phyloP scores from a whole-genome alignment of 1,139 yeast genomes.

The Magnusiomyces ingens region DNA sequence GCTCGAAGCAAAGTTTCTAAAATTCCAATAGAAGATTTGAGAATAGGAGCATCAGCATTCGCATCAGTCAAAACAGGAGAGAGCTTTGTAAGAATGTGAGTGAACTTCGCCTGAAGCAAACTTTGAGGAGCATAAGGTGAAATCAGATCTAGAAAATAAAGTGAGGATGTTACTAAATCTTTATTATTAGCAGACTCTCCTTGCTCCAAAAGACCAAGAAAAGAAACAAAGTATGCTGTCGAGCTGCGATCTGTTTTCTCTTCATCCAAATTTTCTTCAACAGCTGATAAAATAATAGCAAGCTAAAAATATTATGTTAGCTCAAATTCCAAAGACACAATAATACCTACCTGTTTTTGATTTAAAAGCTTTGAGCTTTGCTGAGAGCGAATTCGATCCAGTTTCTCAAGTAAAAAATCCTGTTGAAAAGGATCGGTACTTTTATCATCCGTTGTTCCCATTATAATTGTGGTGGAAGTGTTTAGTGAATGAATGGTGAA shows the following conservation, averaged over 20 bases:
- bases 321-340: not conserved
- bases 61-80: conserved; percentile 73
- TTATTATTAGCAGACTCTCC: conserved; percentile 42
- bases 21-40: conserved; percentile 79
- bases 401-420: conserved; percentile 50
- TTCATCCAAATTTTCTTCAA: conserved; percentile 78
- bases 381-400: conserved; percentile 66
- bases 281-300: conserved; percentile 72
- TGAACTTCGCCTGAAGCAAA: conserved; percentile 63
- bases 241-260: conserved; percentile 51
- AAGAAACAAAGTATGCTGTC: conserved; percentile 77
- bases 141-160: conserved; percentile 75
- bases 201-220: conserved; percentile 74
- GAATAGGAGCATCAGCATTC: conserved; percentile 74
- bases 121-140: conserved; percentile 68
- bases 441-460: conserved; percentile 11
- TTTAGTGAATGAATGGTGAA: not conserved
- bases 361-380: conserved; percentile 69
- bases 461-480: not conserved
- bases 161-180: conserved; percentile 63
- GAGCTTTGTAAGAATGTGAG: conserved; percentile 67
- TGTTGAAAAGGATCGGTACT: conserved; percentile 13
- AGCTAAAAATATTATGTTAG: conserved; percentile 26
- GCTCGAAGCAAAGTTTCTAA: conserved; percentile 72
- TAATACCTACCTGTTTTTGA: conserved; percentile 54